Conservation (phyloP, 2,329 filamentous ascomycete genomes). For the Chaetomiaceae sp. region DNA sequence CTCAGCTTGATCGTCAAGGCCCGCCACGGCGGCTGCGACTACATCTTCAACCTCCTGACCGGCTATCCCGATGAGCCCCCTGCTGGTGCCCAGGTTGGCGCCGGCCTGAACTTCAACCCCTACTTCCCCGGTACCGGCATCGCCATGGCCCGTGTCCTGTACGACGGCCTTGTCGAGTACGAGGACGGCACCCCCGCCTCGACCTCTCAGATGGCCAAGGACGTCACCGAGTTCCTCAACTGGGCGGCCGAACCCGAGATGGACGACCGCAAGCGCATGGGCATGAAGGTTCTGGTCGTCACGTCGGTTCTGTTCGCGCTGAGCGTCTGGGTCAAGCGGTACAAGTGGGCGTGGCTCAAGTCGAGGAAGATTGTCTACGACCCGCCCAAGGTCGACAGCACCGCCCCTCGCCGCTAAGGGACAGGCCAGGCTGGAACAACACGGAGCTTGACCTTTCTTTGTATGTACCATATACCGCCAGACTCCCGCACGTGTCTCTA, state of each 20-base stretch:
- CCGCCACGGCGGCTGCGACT: slow-evolving; percentile 95
- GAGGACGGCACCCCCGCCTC: slow-evolving; percentile 93
- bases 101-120: slow-evolving; percentile 98
- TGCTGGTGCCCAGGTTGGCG: slow-evolving; percentile 77
- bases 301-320: slow-evolving; percentile 74
- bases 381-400: slow-evolving; percentile 58
- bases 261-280: slow-evolving; percentile 99
- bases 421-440: slow-evolving; percentile 11
- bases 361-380: slow-evolving; percentile 88
- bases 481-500: slow-evolving; percentile 30
- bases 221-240: slow-evolving; percentile 98
- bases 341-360: slow-evolving; percentile 98
- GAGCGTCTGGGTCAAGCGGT: slow-evolving; percentile 97
- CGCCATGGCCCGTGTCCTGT: slow-evolving; percentile 97
- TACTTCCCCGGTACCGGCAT: slow-evolving; percentile 99
- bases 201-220: slow-evolving; percentile 99
- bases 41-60: slow-evolving; percentile 95
- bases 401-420: slow-evolving; percentile 41
- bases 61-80: slow-evolving; percentile 97
- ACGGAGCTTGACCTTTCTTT: slow-evolving; percentile 34
- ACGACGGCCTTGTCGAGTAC: slow-evolving; percentile 96
- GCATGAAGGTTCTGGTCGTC: slow-evolving; percentile 88
- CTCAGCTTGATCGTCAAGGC: slow-evolving; percentile 97
- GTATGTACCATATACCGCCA: slow-evolving; percentile 33
- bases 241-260: slow-evolving; percentile 99